phyloP scores from a whole-genome alignment of 441 rosid genomes.

The Populus trichocarpa region DNA sequence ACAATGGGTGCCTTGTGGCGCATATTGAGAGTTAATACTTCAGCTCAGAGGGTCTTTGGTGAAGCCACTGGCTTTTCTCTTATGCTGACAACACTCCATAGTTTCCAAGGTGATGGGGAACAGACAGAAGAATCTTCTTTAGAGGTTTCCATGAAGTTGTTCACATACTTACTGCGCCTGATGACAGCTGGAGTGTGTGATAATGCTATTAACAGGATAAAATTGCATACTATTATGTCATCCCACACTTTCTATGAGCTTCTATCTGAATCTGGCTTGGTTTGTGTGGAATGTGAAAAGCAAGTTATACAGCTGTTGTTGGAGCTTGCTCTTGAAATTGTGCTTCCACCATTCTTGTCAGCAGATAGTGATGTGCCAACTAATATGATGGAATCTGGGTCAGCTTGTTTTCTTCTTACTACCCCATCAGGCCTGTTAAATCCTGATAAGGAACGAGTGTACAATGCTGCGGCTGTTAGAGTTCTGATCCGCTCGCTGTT shows the following conservation, averaged over 20 bases:
- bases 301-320: conserved; percentile 89
- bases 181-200: conserved; percentile 88
- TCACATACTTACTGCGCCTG: conserved; percentile 86
- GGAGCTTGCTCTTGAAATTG: conserved; percentile 97
- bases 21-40: conserved; percentile 75
- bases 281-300: conserved; percentile 92
- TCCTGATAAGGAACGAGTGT: conserved; percentile 83
- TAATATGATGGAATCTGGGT: conserved; percentile 47
- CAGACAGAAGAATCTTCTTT: conserved; percentile 55
- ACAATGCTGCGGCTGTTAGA: conserved; percentile 90
- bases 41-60: conserved; percentile 94
- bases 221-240: conserved; percentile 72
- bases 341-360: conserved; percentile 84
- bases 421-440: conserved; percentile 63
- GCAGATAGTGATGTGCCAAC: conserved; percentile 47
- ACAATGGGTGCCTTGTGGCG: conserved; percentile 99
- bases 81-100: conserved; percentile 88
- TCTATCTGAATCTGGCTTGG: conserved; percentile 92
- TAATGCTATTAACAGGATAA: conserved; percentile 81
- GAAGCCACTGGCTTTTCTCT: conserved; percentile 99
- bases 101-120: conserved; percentile 78
- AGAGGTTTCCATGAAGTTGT: conserved; percentile 60
- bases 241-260: conserved; percentile 98
- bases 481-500: conserved; percentile 86
- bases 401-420: conserved; percentile 47